These are phyloP conservation scores for Colletotrichum salicis DNA, from an alignment of 2,329 filamentous ascomycete genomes.

Conservation along the genomic window DNA sequence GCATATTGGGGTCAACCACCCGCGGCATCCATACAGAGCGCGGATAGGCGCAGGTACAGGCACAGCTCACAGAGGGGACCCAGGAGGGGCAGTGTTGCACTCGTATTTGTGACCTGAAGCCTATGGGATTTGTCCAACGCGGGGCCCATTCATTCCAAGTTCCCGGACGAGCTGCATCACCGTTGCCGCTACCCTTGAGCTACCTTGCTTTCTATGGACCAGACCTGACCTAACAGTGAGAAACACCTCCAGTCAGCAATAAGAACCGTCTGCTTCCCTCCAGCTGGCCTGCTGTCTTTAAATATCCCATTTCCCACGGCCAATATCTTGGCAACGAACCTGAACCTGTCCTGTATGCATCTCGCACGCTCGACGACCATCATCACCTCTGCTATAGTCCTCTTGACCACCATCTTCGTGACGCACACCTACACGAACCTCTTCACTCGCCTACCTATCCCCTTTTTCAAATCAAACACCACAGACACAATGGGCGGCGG, in stretches of 20 bases:
- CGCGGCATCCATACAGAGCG: neutral
- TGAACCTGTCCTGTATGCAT: constrained; percentile 27
- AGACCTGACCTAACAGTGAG: neutral
- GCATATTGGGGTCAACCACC: neutral
- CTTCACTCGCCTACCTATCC: constrained; percentile 17
- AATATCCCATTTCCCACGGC: neutral
- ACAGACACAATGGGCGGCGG: constrained; percentile 54
- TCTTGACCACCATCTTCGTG: constrained; percentile 38
- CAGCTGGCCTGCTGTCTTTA: neutral
- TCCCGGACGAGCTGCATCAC: neutral
- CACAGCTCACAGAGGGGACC: neutral
- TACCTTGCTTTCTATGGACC: neutral
- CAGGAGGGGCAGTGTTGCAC: constrained; percentile 27
- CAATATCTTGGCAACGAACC: constrained; percentile 10
- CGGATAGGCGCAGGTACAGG: neutral
- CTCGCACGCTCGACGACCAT: constrained; percentile 20
- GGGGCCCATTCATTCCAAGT: constrained; percentile 11
- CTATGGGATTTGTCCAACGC: constrained; percentile 9
- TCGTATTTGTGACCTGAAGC: neutral
- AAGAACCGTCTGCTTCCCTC: constrained; percentile 2
- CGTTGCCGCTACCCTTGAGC: neutral
- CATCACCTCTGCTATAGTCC: constrained; percentile 36
- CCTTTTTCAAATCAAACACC: constrained; percentile 12
- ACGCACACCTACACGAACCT: constrained; percentile 37
- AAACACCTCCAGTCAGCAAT: neutral